phyloP scores from a whole-genome alignment of 495 filamentous ascomycete species.

The Thozetella sp. region DNA sequence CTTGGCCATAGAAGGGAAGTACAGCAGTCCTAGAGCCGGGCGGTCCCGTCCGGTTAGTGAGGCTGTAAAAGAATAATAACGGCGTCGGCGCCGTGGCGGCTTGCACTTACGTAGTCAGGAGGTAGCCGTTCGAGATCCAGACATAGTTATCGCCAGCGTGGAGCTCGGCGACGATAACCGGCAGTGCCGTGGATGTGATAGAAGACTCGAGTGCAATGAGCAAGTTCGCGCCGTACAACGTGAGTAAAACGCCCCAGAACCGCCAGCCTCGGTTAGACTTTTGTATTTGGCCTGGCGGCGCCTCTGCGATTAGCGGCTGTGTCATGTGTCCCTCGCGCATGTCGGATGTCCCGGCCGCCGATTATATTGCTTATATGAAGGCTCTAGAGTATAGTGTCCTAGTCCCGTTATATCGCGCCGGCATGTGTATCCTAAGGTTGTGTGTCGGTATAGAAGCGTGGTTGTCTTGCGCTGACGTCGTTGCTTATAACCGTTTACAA shows the following conservation, averaged over 20 bases:
- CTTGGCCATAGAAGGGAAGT: conserved; percentile 16
- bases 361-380: no score
- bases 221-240: conserved; percentile 3
- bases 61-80: background rate
- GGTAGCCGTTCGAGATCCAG: conserved; percentile 42
- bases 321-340: no score
- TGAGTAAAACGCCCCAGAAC: background rate
- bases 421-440: no score
- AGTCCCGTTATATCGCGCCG: no score
- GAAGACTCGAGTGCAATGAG: conserved; percentile 36
- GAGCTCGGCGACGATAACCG: conserved; percentile 34
- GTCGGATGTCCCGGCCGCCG: no score
- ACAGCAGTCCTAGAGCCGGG: conserved; percentile 9
- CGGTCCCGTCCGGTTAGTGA: background rate
- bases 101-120: conserved; percentile 17
- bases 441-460: no score
- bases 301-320: no score
- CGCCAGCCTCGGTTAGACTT: background rate
- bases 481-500: no score
- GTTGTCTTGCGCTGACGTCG: no score
- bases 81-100: background rate
- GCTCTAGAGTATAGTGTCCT: no score
- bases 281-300: no score
- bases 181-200: conserved; percentile 41
- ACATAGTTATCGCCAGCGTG: conserved; percentile 33